Conservation (phyloP, 371 early-diverging fungal species). For the Neoconidiobolus thromboides region DNA sequence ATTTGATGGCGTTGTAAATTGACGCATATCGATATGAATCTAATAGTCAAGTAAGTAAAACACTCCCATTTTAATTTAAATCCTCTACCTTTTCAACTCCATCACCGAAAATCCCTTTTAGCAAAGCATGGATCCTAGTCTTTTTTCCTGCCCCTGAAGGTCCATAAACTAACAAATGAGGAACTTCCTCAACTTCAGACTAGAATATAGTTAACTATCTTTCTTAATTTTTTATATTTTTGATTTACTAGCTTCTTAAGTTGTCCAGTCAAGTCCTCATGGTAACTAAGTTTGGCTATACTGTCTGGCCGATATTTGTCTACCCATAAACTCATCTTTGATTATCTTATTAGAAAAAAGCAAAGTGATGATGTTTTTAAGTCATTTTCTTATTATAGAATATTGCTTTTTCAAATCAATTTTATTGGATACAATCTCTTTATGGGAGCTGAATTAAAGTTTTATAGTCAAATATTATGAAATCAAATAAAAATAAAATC, state of each 20-base stretch:
- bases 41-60: constrained; percentile 11
- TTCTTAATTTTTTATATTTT: background rate
- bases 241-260: constrained; percentile 51
- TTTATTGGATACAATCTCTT: no score
- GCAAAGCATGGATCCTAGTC: constrained; percentile 73
- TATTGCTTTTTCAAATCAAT: no score
- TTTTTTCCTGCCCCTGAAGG: constrained; percentile 95
- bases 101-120: constrained; percentile 77
- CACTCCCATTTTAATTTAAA: no score
- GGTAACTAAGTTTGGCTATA: constrained; percentile 75
- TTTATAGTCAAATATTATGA: no score
- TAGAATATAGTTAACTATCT: constrained; percentile 10
- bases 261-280: constrained; percentile 46
- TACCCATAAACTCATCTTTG: constrained; percentile 74
- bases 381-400: no score
- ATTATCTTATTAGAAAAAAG: no score
- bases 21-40: constrained; percentile 75
- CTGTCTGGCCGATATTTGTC: constrained; percentile 87
- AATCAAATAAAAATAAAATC: no score
- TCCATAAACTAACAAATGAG: constrained; percentile 94
- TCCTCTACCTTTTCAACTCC: constrained; percentile 70
- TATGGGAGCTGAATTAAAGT: no score
- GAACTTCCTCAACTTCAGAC: constrained; percentile 69
- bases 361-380: no score
- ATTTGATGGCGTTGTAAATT: constrained; percentile 63